Evolutionary conservation across 108 stramenopile species (phyloP).

Genomic region (Cyclostephanos invisitatus): DNA sequence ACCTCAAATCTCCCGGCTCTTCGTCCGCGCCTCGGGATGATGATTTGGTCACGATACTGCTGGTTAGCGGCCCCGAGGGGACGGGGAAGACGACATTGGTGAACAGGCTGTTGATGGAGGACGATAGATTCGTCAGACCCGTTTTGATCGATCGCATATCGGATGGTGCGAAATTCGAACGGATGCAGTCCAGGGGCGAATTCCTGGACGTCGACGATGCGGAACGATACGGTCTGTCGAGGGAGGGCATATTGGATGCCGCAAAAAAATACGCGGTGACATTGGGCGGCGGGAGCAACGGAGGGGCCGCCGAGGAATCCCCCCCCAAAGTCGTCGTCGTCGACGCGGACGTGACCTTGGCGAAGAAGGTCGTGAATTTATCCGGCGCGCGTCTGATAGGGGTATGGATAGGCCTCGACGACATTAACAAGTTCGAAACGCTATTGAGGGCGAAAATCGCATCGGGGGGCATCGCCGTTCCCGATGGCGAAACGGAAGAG

Average conservation of each 20-base stretch:
- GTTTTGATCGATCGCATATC: slow-evolving; percentile 40
- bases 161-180: slow-evolving; percentile 67
- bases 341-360: slow-evolving; percentile 72
- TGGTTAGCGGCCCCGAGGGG: slow-evolving; percentile 80
- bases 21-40: background rate
- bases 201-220: slow-evolving; percentile 56
- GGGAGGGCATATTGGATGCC: slow-evolving; percentile 62
- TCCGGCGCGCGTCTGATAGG: slow-evolving; percentile 66
- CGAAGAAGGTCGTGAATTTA: slow-evolving; percentile 54
- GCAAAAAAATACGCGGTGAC: slow-evolving; percentile 26
- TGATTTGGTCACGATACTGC: slow-evolving; percentile 60
- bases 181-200: slow-evolving; percentile 56
- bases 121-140: slow-evolving; percentile 55
- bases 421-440: slow-evolving; percentile 61
- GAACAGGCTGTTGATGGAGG: slow-evolving; percentile 56
- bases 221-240: slow-evolving; percentile 66
- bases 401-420: slow-evolving; percentile 81
- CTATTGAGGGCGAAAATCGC: slow-evolving; percentile 60
- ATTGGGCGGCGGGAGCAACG: slow-evolving; percentile 12
- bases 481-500: slow-evolving; percentile 69
- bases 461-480: slow-evolving; percentile 47
- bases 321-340: slow-evolving; percentile 65
- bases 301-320: background rate
- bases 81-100: slow-evolving; percentile 79
- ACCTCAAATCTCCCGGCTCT: slow-evolving; percentile 1